These are phyloP conservation scores for Avena insularis DNA, from an alignment of 176 grass and related monocot species.

Conservation along the genomic window DNA sequence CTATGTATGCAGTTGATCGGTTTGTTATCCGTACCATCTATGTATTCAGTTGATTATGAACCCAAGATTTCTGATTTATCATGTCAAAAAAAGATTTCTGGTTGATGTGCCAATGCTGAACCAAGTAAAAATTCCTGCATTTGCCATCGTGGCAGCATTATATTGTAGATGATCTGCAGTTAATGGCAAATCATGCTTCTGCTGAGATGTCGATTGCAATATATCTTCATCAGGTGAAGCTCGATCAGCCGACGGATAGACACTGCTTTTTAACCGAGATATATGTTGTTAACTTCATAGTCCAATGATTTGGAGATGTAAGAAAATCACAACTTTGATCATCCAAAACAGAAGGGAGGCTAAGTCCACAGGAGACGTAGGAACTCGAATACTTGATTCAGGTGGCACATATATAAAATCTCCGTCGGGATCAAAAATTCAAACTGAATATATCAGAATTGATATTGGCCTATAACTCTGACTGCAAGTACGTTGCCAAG, in stretches of 20 bases:
- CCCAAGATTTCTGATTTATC: no score
- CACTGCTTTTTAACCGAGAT: constrained; percentile 26
- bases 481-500: background rate
- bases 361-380: background rate
- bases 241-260: background rate
- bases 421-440: background rate
- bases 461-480: constrained; percentile 21
- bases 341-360: constrained; percentile 17
- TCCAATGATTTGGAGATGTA: background rate
- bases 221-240: constrained; percentile 33
- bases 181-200: background rate
- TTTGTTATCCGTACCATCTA: no score
- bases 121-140: no score
- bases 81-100: no score
- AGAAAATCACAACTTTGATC: background rate
- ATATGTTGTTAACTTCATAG: constrained; percentile 23
- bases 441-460: background rate
- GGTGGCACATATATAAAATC: background rate
- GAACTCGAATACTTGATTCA: constrained; percentile 2
- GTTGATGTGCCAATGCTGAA: no score
- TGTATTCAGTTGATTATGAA: no score
- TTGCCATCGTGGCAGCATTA: no score
- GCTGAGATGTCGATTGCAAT: background rate
- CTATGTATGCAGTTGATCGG: no score
- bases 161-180: background rate